phyloP scores from a whole-genome alignment of 1,284 basidiomycete species.

The Stygiomarasmius scandens region DNA sequence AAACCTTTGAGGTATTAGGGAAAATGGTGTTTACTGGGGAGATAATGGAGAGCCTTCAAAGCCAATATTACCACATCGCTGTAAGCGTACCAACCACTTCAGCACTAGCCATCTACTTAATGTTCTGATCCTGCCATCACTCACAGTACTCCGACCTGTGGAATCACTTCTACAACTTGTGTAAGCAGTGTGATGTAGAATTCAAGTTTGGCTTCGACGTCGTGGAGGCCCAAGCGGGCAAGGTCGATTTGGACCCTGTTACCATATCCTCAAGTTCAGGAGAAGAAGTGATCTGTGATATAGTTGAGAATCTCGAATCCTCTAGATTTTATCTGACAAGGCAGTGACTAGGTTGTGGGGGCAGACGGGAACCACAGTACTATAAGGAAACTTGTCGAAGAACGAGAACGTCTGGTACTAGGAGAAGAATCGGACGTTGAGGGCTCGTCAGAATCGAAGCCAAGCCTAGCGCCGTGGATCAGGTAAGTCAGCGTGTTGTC shows the following conservation, averaged over 20 bases:
- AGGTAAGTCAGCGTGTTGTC: neutral
- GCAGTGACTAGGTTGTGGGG: constrained; percentile 14
- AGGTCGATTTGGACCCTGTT: neutral
- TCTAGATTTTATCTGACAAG: neutral
- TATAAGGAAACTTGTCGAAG: too few relatives aligned
- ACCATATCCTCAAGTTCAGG: constrained; percentile 4
- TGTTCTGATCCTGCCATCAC: neutral
- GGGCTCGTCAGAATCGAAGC: too few relatives aligned
- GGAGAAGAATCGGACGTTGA: too few relatives aligned
- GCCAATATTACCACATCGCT: constrained; percentile 6
- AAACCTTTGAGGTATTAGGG: constrained; percentile 5
- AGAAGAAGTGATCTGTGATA: constrained; percentile 9
- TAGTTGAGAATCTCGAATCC: constrained; percentile 1
- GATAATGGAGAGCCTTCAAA: constrained; percentile 10
- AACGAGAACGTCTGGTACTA: too few relatives aligned
- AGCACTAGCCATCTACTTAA: neutral
- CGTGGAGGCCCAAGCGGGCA: neutral
- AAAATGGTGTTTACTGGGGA: constrained; percentile 10
- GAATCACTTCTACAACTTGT: constrained; percentile 5
- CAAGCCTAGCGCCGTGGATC: neutral
- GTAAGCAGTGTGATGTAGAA: neutral
- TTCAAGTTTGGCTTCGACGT: constrained; percentile 3
- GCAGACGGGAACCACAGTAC: constrained; percentile 1
- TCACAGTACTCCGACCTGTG: constrained; percentile 8
- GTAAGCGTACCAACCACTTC: constrained; percentile 1